Evolutionary conservation across 1,284 basidiomycete species (phyloP).

Genomic region (Irpex lacteus): DNA sequence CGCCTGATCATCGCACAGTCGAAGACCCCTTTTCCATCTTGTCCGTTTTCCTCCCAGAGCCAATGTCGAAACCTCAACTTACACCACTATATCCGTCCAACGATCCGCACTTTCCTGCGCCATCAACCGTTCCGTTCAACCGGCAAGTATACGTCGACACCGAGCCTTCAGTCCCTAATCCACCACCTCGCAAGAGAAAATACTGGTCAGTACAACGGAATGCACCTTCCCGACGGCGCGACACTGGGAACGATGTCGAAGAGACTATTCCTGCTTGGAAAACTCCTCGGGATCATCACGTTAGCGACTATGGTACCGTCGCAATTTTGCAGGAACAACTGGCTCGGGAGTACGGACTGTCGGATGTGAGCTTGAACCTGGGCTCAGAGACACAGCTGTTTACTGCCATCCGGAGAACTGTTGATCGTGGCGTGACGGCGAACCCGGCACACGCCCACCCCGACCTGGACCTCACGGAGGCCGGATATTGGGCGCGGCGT

Average conservation of each 20-base stretch:
- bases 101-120: conserved; percentile 26
- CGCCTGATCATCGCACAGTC: conserved; percentile 42
- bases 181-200: conserved; percentile 14
- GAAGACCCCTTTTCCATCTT: conserved; percentile 74
- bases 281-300: conserved; percentile 46
- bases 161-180: conserved; percentile 7
- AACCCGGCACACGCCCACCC: conserved; percentile 12
- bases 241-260: conserved; percentile 53
- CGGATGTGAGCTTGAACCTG: conserved; percentile 28
- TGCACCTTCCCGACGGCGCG: conserved; percentile 35
- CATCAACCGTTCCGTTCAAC: conserved; percentile 28
- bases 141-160: conserved; percentile 12
- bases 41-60: conserved; percentile 59
- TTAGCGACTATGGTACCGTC: conserved; percentile 61
- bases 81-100: conserved; percentile 47
- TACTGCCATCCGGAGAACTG: conserved; percentile 24
- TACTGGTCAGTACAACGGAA: conserved; percentile 44
- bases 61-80: conserved; percentile 49
- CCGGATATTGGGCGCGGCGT: conserved; percentile 47
- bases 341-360: conserved; percentile 43
- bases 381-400: conserved; percentile 36
- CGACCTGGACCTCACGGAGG: conserved; percentile 14
- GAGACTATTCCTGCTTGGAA: conserved; percentile 38
- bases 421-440: conserved; percentile 18
- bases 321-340: conserved; percentile 47